A percentile compares a stretch with the other conserved stretches of the same genome.
These are phyloP conservation scores for Aspergillus uvarum DNA, from an alignment of 2,329 filamentous ascomycete genomes.

Conservation along the genomic window DNA sequence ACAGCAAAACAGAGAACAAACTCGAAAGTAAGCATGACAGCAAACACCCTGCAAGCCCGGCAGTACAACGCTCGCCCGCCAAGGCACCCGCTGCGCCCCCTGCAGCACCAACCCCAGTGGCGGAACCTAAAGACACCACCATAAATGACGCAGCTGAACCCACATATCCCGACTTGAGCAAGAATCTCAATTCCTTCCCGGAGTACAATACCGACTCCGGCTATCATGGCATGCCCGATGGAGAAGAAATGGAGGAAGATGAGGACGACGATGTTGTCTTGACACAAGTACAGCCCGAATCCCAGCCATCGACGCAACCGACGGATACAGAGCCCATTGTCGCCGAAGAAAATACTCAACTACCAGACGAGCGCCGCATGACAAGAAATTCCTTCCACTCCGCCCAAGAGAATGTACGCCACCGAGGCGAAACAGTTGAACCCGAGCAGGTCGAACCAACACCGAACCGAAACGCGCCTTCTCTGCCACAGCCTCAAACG, in stretches of 20 bases:
- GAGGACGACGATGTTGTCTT: constrained; percentile 42
- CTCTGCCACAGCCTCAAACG: not conserved
- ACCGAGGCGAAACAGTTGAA: constrained; percentile 39
- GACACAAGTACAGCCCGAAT: constrained; percentile 31
- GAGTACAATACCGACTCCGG: constrained; percentile 48
- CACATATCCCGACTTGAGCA: constrained; percentile 30
- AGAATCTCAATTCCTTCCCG: constrained; percentile 41
- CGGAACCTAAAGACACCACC: constrained; percentile 15
- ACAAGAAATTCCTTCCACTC: constrained; percentile 50
- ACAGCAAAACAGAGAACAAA: constrained; percentile 38
- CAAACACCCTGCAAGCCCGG: constrained; percentile 35
- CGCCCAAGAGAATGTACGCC: constrained; percentile 40
- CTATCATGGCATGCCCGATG: constrained; percentile 47
- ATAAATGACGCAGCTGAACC: constrained; percentile 25
- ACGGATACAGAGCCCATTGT: constrained; percentile 30
- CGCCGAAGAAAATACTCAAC: constrained; percentile 17
- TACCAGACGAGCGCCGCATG: constrained; percentile 37
- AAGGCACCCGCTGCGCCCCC: constrained; percentile 24
- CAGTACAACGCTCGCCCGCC: constrained; percentile 36
- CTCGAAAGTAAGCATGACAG: constrained; percentile 34
- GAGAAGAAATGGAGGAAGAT: constrained; percentile 36
- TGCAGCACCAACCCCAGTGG: constrained; percentile 16
- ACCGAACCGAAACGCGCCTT: constrained; percentile 18
- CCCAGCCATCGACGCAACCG: constrained; percentile 35
- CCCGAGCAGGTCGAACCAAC: constrained; percentile 35